Percentiles rank a stretch among this genome's conserved stretches.
These are phyloP conservation scores for Thelonectria rubi DNA, from an alignment of 2,329 filamentous ascomycete species.

Conservation along the genomic window DNA sequence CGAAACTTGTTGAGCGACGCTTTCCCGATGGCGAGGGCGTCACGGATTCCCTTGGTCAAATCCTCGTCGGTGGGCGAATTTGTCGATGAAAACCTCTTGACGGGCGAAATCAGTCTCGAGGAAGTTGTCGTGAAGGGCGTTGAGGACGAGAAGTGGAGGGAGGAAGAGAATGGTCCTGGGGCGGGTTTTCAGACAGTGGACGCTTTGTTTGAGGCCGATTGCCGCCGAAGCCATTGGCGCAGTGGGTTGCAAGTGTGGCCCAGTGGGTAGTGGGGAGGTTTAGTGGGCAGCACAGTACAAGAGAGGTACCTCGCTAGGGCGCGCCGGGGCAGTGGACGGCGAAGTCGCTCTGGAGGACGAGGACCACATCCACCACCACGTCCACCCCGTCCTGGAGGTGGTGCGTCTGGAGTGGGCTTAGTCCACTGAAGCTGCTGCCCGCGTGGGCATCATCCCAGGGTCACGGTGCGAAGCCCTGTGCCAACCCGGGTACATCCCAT, in stretches of 20 bases:
- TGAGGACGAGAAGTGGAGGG: constrained; percentile 39
- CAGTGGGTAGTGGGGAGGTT: constrained; percentile 35
- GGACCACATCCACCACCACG: not conserved
- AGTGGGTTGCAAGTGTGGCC: constrained; percentile 22
- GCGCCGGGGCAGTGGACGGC: constrained; percentile 12
- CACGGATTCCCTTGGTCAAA: constrained; percentile 9
- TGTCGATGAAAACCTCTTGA: constrained; percentile 15
- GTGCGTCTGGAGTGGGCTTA: constrained; percentile 22
- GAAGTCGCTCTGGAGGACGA: not conserved
- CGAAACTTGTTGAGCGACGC: constrained; percentile 25
- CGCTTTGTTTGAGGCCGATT: constrained; percentile 40
- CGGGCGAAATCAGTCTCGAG: constrained; percentile 6
- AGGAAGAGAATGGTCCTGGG: constrained; percentile 27
- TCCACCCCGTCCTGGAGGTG: not conserved
- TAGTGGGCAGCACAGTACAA: constrained; percentile 19
- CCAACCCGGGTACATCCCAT: constrained; percentile 5
- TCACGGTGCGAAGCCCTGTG: constrained; percentile 19
- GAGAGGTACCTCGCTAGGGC: constrained; percentile 1
- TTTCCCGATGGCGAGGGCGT: constrained; percentile 10
- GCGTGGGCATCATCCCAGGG: constrained; percentile 14
- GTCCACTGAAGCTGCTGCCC: constrained; percentile 7
- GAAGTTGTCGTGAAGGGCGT: constrained; percentile 29
- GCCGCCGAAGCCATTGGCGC: constrained; percentile 40
- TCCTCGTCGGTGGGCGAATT: constrained; percentile 15
- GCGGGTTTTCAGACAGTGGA: constrained; percentile 41